Percentiles rank a stretch among this genome's conserved stretches.
phyloP scores from a whole-genome alignment of 2,329 filamentous ascomycete genomes.

The Penicillium digitatum region DNA sequence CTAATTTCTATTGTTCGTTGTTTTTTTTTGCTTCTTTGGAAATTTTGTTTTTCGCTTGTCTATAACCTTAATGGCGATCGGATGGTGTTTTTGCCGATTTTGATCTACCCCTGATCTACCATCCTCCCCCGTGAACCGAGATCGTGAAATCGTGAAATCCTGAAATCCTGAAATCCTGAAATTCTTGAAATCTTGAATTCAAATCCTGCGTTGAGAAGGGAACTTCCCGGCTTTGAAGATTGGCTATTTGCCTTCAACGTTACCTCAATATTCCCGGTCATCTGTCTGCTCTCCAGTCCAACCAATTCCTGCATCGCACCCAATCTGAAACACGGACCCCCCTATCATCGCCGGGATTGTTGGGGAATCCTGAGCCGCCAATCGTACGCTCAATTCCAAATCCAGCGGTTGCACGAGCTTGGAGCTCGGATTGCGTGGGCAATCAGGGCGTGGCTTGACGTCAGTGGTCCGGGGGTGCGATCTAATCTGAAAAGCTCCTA shows the following conservation, averaged over 20 bases:
- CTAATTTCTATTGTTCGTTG: slow-evolving; percentile 7
- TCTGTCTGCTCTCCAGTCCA: slow-evolving; percentile 18
- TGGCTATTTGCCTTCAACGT: slow-evolving; percentile 10
- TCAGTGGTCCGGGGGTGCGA: slow-evolving; percentile 20
- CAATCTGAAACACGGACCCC: slow-evolving; percentile 24
- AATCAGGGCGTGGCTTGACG: slow-evolving; percentile 24
- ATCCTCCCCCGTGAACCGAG: background rate
- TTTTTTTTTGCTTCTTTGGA: slow-evolving; percentile 4
- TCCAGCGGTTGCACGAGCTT: slow-evolving; percentile 16
- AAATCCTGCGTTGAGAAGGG: slow-evolving; percentile 4
- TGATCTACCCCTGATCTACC: slow-evolving; percentile 1
- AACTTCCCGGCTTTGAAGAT: background rate
- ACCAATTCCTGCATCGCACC: slow-evolving; percentile 15
- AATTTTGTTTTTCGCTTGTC: slow-evolving; percentile 5
- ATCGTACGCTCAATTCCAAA: slow-evolving; percentile 22
- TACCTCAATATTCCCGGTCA: slow-evolving; percentile 3
- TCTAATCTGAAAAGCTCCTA: slow-evolving; percentile 16
- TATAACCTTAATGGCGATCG: slow-evolving; percentile 11
- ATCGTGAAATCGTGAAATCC: background rate
- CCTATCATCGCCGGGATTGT: slow-evolving; percentile 21
- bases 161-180: background rate
- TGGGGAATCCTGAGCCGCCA: slow-evolving; percentile 18
- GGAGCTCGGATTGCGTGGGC: slow-evolving; percentile 22
- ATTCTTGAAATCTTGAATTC: background rate
- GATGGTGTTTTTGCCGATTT: background rate